Percentiles rank a stretch among this genome's conserved stretches.
Conservation (phyloP, 805 yeast genomes). For the Wickerhamiella dianesei region DNA sequence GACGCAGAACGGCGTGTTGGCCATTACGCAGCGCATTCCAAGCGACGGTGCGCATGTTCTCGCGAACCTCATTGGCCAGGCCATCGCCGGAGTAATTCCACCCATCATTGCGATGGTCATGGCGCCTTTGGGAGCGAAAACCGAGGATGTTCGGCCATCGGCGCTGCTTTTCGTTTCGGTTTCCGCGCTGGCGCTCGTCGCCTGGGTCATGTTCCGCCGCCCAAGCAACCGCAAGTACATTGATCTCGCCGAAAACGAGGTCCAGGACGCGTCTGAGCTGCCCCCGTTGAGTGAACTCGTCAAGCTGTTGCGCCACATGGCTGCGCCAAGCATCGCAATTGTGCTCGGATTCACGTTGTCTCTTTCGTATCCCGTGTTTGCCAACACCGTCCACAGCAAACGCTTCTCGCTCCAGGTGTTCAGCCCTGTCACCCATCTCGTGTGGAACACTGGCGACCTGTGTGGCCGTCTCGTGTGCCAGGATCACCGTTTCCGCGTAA, state of each 20-base stretch:
- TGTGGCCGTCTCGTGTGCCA: slow-evolving; percentile 63
- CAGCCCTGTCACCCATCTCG: slow-evolving; percentile 63
- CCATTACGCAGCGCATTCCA: slow-evolving; percentile 50
- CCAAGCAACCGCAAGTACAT: slow-evolving; percentile 8
- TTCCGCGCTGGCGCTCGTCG: slow-evolving; percentile 7
- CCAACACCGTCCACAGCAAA: slow-evolving; percentile 49
- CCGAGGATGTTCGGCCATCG: slow-evolving; percentile 13
- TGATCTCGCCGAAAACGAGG: slow-evolving; percentile 8
- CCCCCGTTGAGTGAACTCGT: neutral
- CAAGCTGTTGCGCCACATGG: slow-evolving; percentile 24
- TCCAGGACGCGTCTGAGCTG: slow-evolving; percentile 3
- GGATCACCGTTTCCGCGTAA: slow-evolving; percentile 28
- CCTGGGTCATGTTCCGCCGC: slow-evolving; percentile 7
- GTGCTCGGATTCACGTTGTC: slow-evolving; percentile 63
- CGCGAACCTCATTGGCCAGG: slow-evolving; percentile 92
- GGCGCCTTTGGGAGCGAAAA: slow-evolving; percentile 36
- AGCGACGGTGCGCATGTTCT: slow-evolving; percentile 15
- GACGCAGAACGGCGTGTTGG: slow-evolving; percentile 84
- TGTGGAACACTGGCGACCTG: slow-evolving; percentile 88
- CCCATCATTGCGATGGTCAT: slow-evolving; percentile 52
- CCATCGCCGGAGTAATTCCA: slow-evolving; percentile 86
- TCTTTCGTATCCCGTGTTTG: slow-evolving; percentile 79
- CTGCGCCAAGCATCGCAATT: slow-evolving; percentile 52
- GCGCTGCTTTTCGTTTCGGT: slow-evolving; percentile 25
- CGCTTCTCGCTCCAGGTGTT: slow-evolving; percentile 31